Evolutionary conservation across 257 asterid species (phyloP), one percentile per base, ranked within the genome.

Genomic region (Salvia miltiorrhiza): DNA sequence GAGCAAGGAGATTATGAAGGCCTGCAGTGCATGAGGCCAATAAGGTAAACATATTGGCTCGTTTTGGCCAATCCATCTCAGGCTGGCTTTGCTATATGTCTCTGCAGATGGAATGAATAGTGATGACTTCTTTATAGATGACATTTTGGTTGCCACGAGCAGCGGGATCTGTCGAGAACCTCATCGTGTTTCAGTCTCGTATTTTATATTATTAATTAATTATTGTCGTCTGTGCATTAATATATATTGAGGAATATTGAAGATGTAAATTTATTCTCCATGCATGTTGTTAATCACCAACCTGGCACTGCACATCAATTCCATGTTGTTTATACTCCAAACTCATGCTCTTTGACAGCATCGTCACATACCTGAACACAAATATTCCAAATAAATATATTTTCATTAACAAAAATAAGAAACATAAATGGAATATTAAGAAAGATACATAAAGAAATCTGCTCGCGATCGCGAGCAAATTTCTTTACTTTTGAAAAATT

Each of bases 61-160:
- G 2, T 9, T 26, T 13, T 73, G 70, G 43, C 82, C 82, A 13
- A 78, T 78, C 74, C 77, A 78, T 30, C 58, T 64, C 4, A 78
- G 48, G 58, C 82, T 69, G 47, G 79, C 79, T 26, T 70, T 78
- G 79, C 77, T 65, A 16, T 69, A 78, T 41, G 50, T 17, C 74
- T 78, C 68, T 49, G 82, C 37, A 39, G 73, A 63, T 65, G 82
- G 82, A 16, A 70, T 70, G 39, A 78, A 78, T 1, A 78, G 9
- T n/a, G 82, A 73, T 2, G 79, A 0, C 24, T 73, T 73, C 71
- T 43, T 73, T 45, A 78, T 64, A 2, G 77, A 73, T 16, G 73
- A 6, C 82, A 78, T 78, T 45, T 78, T 78, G n/a, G 82, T 78
- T 4, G 79, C 82, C 69, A 78, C 82, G 2, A 78, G 57, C 59